A percentile compares a stretch with the other conserved stretches of the same genome.
These are phyloP conservation scores for Hypholoma fasciculare DNA, from an alignment of 768 basidiomycete species.

Conservation along the genomic window DNA sequence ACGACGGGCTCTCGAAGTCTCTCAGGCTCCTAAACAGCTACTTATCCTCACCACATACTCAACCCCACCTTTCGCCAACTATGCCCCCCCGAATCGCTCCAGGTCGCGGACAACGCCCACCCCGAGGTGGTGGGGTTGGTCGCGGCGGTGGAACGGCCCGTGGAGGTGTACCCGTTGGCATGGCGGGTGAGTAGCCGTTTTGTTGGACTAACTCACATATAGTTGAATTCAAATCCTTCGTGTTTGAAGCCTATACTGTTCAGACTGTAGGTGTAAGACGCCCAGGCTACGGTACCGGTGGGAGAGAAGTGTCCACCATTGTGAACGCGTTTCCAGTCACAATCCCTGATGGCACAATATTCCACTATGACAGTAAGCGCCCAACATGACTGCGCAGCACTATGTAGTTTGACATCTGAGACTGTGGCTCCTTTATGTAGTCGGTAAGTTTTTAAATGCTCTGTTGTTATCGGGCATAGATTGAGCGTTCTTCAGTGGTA, in stretches of 20 bases:
- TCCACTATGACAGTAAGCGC: conserved; percentile 61
- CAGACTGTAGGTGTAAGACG: conserved; percentile 64
- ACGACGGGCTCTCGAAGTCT: not conserved
- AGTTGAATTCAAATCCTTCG: conserved; percentile 8
- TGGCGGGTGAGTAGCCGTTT: conserved; percentile 28
- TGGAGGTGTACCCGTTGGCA: conserved; percentile 30
- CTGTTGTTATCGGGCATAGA: too few relatives aligned
- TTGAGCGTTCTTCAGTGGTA: conserved; percentile 18
- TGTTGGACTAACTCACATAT: conserved; percentile 15
- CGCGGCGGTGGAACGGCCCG: conserved; percentile 31
- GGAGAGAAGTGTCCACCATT: conserved; percentile 23
- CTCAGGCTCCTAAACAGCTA: conserved; percentile 2
- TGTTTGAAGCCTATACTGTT: conserved; percentile 27
- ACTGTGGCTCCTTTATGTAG: conserved; percentile 11
- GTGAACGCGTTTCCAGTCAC: conserved; percentile 51
- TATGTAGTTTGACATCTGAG: not conserved
- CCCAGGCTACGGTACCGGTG: conserved; percentile 50
- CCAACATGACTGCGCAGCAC: not conserved
- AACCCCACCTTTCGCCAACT: conserved; percentile 13
- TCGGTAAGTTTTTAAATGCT: conserved; percentile 21
- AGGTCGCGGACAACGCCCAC: conserved; percentile 22
- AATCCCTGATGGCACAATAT: conserved; percentile 55
- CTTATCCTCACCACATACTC: not conserved
- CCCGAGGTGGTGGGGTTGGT: conserved; percentile 19
- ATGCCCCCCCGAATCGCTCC: conserved; percentile 29